Evolutionary conservation across 805 yeast genomes (phyloP).

Genomic region (Zygosaccharomyces bailii): DNA sequence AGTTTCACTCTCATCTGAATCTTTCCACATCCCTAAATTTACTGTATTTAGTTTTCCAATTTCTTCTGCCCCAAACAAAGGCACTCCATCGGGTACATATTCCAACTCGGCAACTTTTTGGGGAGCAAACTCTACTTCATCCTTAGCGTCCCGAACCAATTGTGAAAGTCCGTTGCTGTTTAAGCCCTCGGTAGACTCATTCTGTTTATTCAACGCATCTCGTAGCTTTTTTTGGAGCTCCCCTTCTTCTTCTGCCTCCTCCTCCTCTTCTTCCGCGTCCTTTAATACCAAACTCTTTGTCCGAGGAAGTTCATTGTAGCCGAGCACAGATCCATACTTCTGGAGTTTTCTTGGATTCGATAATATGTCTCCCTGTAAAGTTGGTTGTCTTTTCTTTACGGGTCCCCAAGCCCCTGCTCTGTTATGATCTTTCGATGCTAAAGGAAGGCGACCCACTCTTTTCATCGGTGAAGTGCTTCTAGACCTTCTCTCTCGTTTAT

Average conservation of each 20-base stretch:
- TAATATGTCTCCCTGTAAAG: conserved; percentile 13
- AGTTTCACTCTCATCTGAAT: conserved; percentile 12
- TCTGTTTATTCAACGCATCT: conserved; percentile 34
- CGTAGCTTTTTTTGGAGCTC: conserved; percentile 27
- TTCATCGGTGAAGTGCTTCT: conserved; percentile 16
- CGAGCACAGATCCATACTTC: conserved; percentile 33
- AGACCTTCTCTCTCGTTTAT: conserved; percentile 8
- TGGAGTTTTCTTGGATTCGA: conserved; percentile 34
- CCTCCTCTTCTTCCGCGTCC: conserved; percentile 27
- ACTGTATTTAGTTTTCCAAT: conserved; percentile 25
- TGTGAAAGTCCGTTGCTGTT: conserved; percentile 19
- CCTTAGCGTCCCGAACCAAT: conserved; percentile 16
- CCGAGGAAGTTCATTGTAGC: conserved; percentile 26
- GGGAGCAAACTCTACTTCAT: conserved; percentile 47
- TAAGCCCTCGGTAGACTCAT: conserved; percentile 22
- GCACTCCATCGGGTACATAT: conserved; percentile 45
- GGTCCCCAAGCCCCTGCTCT: conserved; percentile 13
- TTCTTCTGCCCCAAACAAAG: conserved; percentile 39
- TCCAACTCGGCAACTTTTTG: conserved; percentile 38
- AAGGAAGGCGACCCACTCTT: conserved; percentile 24
- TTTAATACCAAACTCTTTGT: conserved; percentile 31
- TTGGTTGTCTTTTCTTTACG: conserved; percentile 14
- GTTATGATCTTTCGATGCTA: conserved; percentile 35
- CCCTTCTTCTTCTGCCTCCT: conserved; percentile 22
- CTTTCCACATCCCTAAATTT: conserved; percentile 11